phyloP scores from a whole-genome alignment of 2,329 filamentous ascomycete genomes.

The Calonectria honghensis region DNA sequence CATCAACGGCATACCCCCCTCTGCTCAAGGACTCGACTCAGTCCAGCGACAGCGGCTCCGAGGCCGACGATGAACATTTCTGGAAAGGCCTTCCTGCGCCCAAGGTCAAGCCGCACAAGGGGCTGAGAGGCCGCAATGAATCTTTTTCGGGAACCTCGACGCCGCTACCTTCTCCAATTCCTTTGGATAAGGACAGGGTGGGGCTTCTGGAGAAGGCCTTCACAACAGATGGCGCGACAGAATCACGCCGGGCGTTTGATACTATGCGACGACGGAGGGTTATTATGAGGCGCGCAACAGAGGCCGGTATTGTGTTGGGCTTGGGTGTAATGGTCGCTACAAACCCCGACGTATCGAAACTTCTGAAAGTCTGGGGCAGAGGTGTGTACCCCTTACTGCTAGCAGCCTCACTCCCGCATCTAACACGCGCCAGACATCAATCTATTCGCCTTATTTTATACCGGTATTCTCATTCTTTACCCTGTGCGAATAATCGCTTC shows the following conservation, averaged over 20 bases:
- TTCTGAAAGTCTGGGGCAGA: constrained; percentile 68
- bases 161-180: constrained; percentile 70
- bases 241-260: constrained; percentile 51
- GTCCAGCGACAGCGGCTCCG: constrained; percentile 92
- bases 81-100: constrained; percentile 90
- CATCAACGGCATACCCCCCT: constrained; percentile 52
- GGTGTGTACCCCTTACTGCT: constrained; percentile 61
- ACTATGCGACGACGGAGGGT: constrained; percentile 68
- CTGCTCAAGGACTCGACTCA: constrained; percentile 73
- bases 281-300: constrained; percentile 70
- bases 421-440: constrained; percentile 64
- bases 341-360: constrained; percentile 67
- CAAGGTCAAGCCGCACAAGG: constrained; percentile 83
- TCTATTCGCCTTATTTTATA: constrained; percentile 61
- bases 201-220: constrained; percentile 49
- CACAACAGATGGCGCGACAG: constrained; percentile 39
- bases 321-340: constrained; percentile 69
- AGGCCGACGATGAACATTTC: constrained; percentile 95
- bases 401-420: neutral
- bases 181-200: constrained; percentile 65
- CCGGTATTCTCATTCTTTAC: constrained; percentile 70
- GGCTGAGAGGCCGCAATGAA: constrained; percentile 79
- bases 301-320: constrained; percentile 70
- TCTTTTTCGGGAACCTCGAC: constrained; percentile 73
- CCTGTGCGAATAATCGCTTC: constrained; percentile 75